phyloP scores from a whole-genome alignment of 2,329 filamentous ascomycete species.

The Colletotrichum camelliae region DNA sequence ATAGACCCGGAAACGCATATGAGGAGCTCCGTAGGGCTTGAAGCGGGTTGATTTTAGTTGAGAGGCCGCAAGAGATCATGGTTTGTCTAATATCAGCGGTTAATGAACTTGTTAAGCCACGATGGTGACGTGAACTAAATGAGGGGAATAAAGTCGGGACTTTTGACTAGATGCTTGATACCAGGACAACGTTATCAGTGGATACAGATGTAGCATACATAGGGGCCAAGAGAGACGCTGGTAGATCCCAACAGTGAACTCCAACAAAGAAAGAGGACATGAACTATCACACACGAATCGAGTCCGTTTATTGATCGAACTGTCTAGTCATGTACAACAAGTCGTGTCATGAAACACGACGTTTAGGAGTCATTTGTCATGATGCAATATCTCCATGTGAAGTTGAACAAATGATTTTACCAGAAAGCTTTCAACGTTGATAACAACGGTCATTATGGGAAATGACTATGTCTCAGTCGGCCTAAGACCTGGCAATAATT shows the following conservation, averaged over 20 bases:
- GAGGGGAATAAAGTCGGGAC: not conserved
- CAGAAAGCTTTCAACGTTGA: not conserved
- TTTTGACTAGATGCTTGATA: not conserved
- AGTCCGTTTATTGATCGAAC: not conserved
- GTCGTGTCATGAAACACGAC: not conserved
- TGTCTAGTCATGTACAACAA: not conserved
- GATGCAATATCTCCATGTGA: not conserved
- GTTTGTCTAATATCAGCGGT: not conserved
- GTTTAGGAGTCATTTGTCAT: not conserved
- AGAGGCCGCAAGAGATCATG: not conserved
- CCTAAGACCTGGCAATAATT: not conserved
- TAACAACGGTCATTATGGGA: not conserved
- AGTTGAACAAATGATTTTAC: not conserved
- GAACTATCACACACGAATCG: not conserved
- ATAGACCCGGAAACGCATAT: not conserved
- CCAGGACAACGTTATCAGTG: not conserved
- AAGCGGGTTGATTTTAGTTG: not conserved
- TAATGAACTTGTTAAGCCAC: not conserved
- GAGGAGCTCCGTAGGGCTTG: not conserved
- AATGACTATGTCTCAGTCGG: not conserved
- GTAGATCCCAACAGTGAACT: not conserved
- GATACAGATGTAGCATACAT: not conserved
- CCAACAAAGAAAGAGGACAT: not conserved
- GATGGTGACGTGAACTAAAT: not conserved
- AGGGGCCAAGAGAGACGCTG: not conserved